Evolutionary conservation across 352 stramenopile species (phyloP).

Genomic region (Globisporangium spinosum): DNA sequence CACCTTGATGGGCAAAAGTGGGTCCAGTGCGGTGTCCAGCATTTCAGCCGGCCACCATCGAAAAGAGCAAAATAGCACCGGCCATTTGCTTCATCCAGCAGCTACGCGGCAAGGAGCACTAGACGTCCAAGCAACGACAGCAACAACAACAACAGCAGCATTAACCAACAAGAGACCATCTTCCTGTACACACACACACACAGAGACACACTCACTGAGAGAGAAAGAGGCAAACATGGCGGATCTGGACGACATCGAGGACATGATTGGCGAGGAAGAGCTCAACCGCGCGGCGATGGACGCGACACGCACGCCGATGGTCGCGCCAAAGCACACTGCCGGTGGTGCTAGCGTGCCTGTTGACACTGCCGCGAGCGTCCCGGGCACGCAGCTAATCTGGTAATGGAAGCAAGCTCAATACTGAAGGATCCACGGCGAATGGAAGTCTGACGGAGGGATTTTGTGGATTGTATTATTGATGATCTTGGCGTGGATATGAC

Average conservation of each 20-base stretch:
- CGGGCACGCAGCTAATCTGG: conserved; percentile 74
- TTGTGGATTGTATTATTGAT: conserved; percentile 5
- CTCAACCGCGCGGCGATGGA: conserved; percentile 46
- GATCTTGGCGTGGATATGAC: neutral
- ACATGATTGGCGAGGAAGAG: conserved; percentile 76
- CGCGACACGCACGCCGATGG: conserved; percentile 47
- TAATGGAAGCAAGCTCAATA: conserved; percentile 8
- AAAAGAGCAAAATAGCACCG: neutral
- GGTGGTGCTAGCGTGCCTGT: conserved; percentile 2
- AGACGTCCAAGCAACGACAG: neutral
- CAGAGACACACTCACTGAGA: neutral
- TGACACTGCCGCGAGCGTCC: conserved; percentile 28
- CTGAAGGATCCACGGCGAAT: neutral
- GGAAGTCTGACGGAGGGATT: neutral
- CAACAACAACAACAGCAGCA: neutral
- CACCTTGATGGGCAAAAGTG: neutral
- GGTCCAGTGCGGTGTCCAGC: neutral
- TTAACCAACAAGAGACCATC: neutral
- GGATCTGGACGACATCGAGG: conserved; percentile 71
- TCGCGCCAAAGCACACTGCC: conserved; percentile 47
- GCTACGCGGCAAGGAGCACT: neutral
- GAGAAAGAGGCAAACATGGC: conserved; percentile 8
- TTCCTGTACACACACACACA: neutral
- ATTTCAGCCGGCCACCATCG: neutral
- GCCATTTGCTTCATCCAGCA: neutral